A percentile compares a stretch with the other conserved stretches of the same genome.
Evolutionary conservation across 2,329 filamentous ascomycete species (phyloP).

Genomic region (Fusarium denticulatum): DNA sequence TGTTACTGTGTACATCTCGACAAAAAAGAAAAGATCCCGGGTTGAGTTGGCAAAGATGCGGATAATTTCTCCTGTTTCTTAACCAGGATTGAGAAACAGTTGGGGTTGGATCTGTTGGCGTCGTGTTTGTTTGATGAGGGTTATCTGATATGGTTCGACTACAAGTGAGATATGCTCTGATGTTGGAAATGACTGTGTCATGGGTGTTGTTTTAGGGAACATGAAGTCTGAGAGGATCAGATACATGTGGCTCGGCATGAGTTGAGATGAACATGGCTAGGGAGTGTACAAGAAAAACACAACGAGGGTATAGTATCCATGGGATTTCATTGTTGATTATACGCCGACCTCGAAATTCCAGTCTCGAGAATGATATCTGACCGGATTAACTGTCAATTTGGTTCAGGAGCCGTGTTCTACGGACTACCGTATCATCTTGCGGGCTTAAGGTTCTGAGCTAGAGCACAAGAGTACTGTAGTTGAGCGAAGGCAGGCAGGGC

Average conservation of each 20-base stretch:
- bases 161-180: slow-evolving; percentile 36
- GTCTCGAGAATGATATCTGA: neutral
- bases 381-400: neutral
- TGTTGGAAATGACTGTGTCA: slow-evolving; percentile 21
- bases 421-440: neutral
- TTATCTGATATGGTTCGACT: slow-evolving; percentile 38
- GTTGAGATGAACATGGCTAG: neutral
- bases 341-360: neutral
- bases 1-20: neutral
- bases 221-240: neutral
- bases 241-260: slow-evolving; percentile 3
- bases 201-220: neutral
- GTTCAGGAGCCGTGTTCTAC: neutral
- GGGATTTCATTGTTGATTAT: neutral
- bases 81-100: slow-evolving; percentile 13
- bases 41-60: slow-evolving; percentile 4
- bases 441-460: neutral
- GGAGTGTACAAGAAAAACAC: neutral
- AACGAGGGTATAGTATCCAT: neutral
- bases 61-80: slow-evolving; percentile 3
- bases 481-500: neutral
- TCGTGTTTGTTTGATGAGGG: slow-evolving; percentile 23
- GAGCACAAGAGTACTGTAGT: neutral
- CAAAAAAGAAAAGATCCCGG: slow-evolving; percentile 2
- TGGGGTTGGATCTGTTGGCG: slow-evolving; percentile 33